Evolutionary conservation across 139 green algal genomes (phyloP), one percentile per base, ranked within the genome.

Genomic region (Picochlorum sp.): DNA sequence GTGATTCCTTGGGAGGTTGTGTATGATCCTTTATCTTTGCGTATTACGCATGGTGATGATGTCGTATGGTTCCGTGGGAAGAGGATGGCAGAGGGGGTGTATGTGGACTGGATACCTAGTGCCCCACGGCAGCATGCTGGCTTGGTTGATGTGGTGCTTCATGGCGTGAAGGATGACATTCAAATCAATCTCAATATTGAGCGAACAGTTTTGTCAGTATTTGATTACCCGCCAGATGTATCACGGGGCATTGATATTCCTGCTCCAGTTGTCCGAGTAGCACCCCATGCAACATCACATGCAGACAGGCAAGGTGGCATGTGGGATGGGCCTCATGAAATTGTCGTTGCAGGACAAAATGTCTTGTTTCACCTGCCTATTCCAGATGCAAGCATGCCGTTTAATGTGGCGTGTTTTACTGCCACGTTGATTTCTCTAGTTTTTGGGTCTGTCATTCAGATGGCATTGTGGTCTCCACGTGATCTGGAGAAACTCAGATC

Each of bases 341-440:
- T 28, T 55, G 45, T 41, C 4, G 63, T 14, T 37, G 66, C 23
- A 20, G 47, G 13, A 37, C 5, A 44, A 55, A 37, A 28, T 20
- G 30, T 82, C 4, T 45, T 96, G 18, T 74, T 95, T 16, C 72
- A 75, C 1, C 60, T 96, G n/a, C 77, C 92, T 1, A 81, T 82
- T 11, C 88, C 92, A 0, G 92, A 98, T 78, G 86, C 95, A 70
- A 89, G 75, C 62, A 98, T 98, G 92, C 85, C 88, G 3, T 98
- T 96, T 79, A 97, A 97, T 62, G 90, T 97, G 20, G 80, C 83
- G 41, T 95, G 88, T 63, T 77, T 98, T 24, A 90, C 87, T 3
- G 85, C 65, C 51, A 97, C 91, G 3, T 62, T 95, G 26, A 56
- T 96, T 16, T 83, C 90, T 1, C 69, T 97, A 1, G 84, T 83